phyloP scores from a whole-genome alignment of 345 rosid genomes.

The Noccaea bulbosa region DNA sequence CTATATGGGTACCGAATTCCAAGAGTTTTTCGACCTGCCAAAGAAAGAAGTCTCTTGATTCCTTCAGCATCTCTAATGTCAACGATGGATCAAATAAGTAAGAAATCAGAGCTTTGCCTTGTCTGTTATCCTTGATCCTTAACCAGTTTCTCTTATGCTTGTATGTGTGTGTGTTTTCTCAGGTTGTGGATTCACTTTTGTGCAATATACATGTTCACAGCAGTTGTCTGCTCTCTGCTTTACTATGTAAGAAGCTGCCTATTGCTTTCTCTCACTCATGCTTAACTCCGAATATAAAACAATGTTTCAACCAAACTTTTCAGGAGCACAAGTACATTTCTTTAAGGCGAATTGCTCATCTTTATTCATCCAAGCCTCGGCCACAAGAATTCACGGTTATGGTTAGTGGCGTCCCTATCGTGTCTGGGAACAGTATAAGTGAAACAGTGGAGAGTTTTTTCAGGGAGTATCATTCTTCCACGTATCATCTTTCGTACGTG shows the following conservation, averaged over 20 bases:
- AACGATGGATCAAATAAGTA: slow-evolving; percentile 83
- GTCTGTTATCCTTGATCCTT: neutral
- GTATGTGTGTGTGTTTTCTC: slow-evolving; percentile 45
- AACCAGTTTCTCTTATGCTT: slow-evolving; percentile 16
- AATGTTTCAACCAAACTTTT: slow-evolving; percentile 27
- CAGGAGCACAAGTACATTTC: slow-evolving; percentile 78
- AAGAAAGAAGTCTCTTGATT: slow-evolving; percentile 73
- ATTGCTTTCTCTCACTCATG: slow-evolving; percentile 24
- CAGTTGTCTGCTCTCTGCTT: slow-evolving; percentile 86
- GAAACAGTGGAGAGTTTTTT: slow-evolving; percentile 78
- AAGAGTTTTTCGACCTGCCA: slow-evolving; percentile 61
- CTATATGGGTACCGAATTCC: slow-evolving; percentile 74
- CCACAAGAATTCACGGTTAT: slow-evolving; percentile 77
- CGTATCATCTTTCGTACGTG: slow-evolving; percentile 68
- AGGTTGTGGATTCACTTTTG: slow-evolving; percentile 97
- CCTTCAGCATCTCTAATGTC: slow-evolving; percentile 87
- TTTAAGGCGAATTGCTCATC: slow-evolving; percentile 60
- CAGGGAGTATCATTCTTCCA: slow-evolving; percentile 75
- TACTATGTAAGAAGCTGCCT: slow-evolving; percentile 60
- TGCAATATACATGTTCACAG: slow-evolving; percentile 84
- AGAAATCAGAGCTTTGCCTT: neutral
- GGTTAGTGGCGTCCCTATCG: slow-evolving; percentile 71
- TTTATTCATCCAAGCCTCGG: slow-evolving; percentile 75
- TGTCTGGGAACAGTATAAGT: slow-evolving; percentile 56
- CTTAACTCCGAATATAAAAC: neutral